Percentiles rank a stretch among this genome's conserved stretches.
Evolutionary conservation across 2,329 filamentous ascomycete genomes (phyloP).

Genomic region (Clathrospora elynae): DNA sequence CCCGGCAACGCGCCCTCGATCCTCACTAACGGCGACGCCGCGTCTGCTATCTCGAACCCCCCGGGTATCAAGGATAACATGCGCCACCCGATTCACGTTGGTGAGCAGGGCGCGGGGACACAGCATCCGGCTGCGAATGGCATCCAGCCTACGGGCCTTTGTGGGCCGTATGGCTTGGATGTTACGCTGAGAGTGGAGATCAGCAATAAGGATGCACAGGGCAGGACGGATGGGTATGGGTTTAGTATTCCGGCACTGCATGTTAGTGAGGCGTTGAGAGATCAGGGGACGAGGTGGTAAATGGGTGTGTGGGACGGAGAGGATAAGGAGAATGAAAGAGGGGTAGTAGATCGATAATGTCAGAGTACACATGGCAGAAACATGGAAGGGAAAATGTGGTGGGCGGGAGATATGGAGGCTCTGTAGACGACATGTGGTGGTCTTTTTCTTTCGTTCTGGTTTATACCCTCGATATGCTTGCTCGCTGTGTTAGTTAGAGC

Average conservation of each 20-base stretch:
- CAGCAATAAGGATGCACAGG: constrained; percentile 50
- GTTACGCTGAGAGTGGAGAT: constrained; percentile 57
- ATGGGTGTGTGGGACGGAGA: neutral
- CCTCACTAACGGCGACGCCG: constrained; percentile 33
- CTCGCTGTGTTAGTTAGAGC: too few relatives aligned
- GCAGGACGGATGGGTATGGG: constrained; percentile 57
- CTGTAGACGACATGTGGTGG: too few relatives aligned
- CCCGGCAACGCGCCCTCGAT: constrained; percentile 29
- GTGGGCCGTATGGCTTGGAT: constrained; percentile 54
- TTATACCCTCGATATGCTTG: too few relatives aligned
- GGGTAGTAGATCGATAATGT: too few relatives aligned
- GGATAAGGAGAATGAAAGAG: too few relatives aligned
- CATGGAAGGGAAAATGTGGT: too few relatives aligned
- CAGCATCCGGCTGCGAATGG: constrained; percentile 71
- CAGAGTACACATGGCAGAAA: too few relatives aligned
- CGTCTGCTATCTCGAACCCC: constrained; percentile 34
- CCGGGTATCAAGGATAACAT: constrained; percentile 58
- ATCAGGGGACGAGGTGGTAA: constrained; percentile 27
- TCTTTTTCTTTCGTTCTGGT: too few relatives aligned
- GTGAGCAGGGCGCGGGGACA: constrained; percentile 80
- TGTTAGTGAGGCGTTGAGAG: constrained; percentile 18
- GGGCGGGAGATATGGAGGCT: too few relatives aligned
- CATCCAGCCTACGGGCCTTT: constrained; percentile 49
- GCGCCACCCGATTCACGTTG: constrained; percentile 72
- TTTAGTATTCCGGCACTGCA: constrained; percentile 55